Conservation (phyloP, 2,329 filamentous ascomycete genomes). For the Hymenotorrendiella dingleyae region DNA sequence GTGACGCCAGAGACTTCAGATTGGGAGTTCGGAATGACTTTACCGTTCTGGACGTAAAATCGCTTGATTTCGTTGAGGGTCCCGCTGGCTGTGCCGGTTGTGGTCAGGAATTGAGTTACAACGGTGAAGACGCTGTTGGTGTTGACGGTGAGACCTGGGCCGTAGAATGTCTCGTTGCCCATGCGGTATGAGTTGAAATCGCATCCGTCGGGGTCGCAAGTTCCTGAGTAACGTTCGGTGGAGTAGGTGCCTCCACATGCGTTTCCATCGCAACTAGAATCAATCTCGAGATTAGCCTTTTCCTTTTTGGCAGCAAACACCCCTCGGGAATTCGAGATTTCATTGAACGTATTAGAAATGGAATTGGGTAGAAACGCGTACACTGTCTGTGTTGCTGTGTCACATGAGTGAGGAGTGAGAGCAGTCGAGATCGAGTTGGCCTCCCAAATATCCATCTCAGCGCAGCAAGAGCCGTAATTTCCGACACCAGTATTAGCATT, state of each 20-base stretch:
- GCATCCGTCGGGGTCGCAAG: slow-evolving; percentile 55
- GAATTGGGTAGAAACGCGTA: too few species aligned
- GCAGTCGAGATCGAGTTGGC: slow-evolving; percentile 53
- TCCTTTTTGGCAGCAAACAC: too few species aligned
- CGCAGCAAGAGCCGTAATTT: slow-evolving; percentile 49
- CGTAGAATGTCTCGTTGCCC: slow-evolving; percentile 51
- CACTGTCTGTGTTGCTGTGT: slow-evolving; percentile 28
- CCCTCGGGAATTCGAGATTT: too few species aligned
- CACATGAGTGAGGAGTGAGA: slow-evolving; percentile 48
- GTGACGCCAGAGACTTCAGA: slow-evolving; percentile 39
- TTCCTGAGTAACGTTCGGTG: slow-evolving; percentile 42
- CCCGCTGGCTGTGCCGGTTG: slow-evolving; percentile 40
- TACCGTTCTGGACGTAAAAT: slow-evolving; percentile 49
- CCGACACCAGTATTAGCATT: slow-evolving; percentile 48
- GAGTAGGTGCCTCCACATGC: slow-evolving; percentile 38
- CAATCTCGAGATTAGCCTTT: too few species aligned
- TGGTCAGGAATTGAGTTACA: slow-evolving; percentile 52
- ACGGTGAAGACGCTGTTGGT: slow-evolving; percentile 48
- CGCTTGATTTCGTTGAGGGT: slow-evolving; percentile 47
- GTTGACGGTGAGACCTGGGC: slow-evolving; percentile 45
- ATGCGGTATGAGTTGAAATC: slow-evolving; percentile 57
- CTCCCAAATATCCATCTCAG: slow-evolving; percentile 64
- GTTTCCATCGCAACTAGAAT: slow-evolving; percentile 35
- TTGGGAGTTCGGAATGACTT: slow-evolving; percentile 43
- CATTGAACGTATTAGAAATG: too few species aligned